phyloP scores from a whole-genome alignment of 805 yeast species.

The Lipomyces anomalus region DNA sequence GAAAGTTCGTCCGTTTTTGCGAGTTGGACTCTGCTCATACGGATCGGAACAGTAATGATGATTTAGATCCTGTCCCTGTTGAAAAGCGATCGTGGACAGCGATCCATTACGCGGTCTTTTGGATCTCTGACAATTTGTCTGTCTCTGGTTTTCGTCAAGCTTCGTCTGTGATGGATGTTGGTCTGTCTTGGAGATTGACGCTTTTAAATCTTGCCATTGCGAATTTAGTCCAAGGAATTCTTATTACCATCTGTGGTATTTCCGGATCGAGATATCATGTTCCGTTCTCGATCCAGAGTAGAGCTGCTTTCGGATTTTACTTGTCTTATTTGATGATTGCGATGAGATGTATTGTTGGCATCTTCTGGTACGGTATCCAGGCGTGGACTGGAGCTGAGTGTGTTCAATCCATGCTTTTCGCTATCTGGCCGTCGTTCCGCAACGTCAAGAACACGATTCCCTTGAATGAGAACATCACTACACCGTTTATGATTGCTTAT shows the following conservation, averaged over 20 bases:
- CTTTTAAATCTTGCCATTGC: slow-evolving; percentile 43
- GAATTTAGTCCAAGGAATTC: slow-evolving; percentile 37
- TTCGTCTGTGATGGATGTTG: slow-evolving; percentile 40
- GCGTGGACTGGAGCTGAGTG: slow-evolving; percentile 81
- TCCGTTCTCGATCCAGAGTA: slow-evolving; percentile 68
- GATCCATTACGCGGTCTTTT: slow-evolving; percentile 28
- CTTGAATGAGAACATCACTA: slow-evolving; percentile 18
- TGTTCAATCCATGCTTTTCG: slow-evolving; percentile 62
- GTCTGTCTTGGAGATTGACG: slow-evolving; percentile 41
- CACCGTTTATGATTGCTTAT: slow-evolving; percentile 63
- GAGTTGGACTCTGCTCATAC: slow-evolving; percentile 17
- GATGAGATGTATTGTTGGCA: slow-evolving; percentile 82
- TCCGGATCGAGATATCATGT: slow-evolving; percentile 44
- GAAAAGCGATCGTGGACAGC: slow-evolving; percentile 18
- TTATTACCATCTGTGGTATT: slow-evolving; percentile 43
- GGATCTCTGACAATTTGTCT: slow-evolving; percentile 30
- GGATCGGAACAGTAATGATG: slow-evolving; percentile 19
- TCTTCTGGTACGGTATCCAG: slow-evolving; percentile 87
- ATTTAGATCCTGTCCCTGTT: slow-evolving; percentile 23
- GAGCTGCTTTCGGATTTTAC: slow-evolving; percentile 86
- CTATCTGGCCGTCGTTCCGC: slow-evolving; percentile 55
- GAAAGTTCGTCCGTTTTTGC: slow-evolving; percentile 10
- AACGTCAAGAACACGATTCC: slow-evolving; percentile 38
- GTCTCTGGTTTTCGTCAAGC: slow-evolving; percentile 43
- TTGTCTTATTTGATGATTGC: slow-evolving; percentile 67